A percentile compares a stretch with the other conserved stretches of the same genome.
phyloP scores from a whole-genome alignment of 208 protist genomes.

The Leishmania tarentolae region DNA sequence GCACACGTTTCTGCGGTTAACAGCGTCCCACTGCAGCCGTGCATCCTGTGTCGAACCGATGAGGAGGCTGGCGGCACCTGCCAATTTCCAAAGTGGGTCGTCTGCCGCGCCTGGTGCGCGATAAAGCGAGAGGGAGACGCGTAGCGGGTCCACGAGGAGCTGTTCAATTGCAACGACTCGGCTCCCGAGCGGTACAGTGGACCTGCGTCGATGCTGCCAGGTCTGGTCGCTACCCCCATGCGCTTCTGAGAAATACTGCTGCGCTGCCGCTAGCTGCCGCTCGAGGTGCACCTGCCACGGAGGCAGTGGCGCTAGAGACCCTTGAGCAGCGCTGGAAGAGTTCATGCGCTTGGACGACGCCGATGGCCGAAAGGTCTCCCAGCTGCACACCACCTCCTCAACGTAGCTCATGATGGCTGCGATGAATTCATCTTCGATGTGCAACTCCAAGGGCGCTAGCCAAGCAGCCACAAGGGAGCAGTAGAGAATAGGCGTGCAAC shows the following conservation, averaged over 20 bases:
- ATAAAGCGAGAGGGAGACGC: constrained; percentile 78
- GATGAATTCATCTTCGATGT: constrained; percentile 79
- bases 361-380: constrained; percentile 10
- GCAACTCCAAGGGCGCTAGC: constrained; percentile 57
- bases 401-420: constrained; percentile 48
- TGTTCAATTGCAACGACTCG: constrained; percentile 57
- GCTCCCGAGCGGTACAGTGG: constrained; percentile 19
- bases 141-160: constrained; percentile 60
- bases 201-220: not conserved
- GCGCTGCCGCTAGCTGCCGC: not conserved
- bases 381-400: constrained; percentile 34
- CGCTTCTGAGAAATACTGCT: not conserved
- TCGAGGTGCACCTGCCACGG: constrained; percentile 8
- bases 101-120: constrained; percentile 64
- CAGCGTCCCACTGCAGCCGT: constrained; percentile 62
- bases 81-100: constrained; percentile 72
- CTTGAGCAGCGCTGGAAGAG: not conserved
- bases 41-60: constrained; percentile 73
- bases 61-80: constrained; percentile 66
- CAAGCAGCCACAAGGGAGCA: constrained; percentile 39
- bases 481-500: constrained; percentile 65
- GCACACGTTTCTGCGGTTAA: constrained; percentile 55
- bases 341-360: not conserved
- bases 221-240: not conserved
- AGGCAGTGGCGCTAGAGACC: constrained; percentile 7